A percentile compares a stretch with the other conserved stretches of the same genome.
Evolutionary conservation across 495 filamentous ascomycete genomes (phyloP).

Genomic region (Talaromyces stipitatus): DNA sequence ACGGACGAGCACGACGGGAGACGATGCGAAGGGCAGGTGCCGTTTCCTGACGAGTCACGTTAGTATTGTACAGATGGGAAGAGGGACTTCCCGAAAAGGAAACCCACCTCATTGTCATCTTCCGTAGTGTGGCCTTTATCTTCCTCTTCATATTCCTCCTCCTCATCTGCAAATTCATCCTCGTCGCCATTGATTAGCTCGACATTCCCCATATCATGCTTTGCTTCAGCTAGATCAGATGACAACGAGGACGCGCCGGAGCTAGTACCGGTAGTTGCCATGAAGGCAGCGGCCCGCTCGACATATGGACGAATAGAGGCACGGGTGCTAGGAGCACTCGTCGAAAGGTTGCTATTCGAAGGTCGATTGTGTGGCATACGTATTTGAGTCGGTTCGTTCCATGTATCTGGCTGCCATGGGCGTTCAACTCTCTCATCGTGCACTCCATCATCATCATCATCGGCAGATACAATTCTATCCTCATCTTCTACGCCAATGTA

Average conservation of each 20-base stretch:
- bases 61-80: not conserved
- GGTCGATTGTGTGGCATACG: not conserved
- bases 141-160: not conserved
- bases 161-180: not conserved
- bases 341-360: constrained; percentile 2
- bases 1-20: constrained; percentile 2
- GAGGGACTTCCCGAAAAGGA: not conserved
- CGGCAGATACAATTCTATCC: not conserved
- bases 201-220: not conserved
- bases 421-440: not conserved
- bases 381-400: not conserved
- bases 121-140: not conserved
- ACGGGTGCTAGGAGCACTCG: constrained; percentile 2
- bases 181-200: not conserved
- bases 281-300: not conserved
- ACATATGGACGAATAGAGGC: constrained; percentile 6
- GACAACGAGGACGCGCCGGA: not conserved
- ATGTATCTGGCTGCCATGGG: constrained; percentile 7
- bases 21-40: not conserved
- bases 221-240: not conserved
- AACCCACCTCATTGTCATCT: not conserved
- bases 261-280: not conserved
- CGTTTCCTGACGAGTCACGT: not conserved
- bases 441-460: not conserved
- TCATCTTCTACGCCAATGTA: not conserved